Conservation (phyloP, 1,284 basidiomycete species). For the Rhodotorula sp. region DNA sequence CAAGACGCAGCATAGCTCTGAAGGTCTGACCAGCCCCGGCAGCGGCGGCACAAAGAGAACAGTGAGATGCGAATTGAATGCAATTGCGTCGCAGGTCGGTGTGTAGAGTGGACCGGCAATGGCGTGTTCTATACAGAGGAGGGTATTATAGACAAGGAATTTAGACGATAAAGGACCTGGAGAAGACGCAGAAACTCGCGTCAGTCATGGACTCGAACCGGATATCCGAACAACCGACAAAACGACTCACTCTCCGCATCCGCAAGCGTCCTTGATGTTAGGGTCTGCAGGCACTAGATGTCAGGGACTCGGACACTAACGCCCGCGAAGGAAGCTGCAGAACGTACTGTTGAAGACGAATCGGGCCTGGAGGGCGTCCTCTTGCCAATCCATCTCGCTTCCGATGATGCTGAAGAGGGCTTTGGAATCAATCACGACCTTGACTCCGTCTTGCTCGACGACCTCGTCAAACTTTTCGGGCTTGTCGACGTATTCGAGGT, state of each 20-base stretch:
- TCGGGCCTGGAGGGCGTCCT: slow-evolving; percentile 85
- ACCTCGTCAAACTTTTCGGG: slow-evolving; percentile 94
- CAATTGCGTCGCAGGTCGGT: too few relatives aligned
- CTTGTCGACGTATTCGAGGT: slow-evolving; percentile 91
- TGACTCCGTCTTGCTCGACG: slow-evolving; percentile 92
- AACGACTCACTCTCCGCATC: slow-evolving; percentile 72
- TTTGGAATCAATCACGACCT: slow-evolving; percentile 93
- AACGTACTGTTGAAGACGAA: slow-evolving; percentile 85
- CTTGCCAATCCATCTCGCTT: slow-evolving; percentile 98
- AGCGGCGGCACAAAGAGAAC: too few relatives aligned
- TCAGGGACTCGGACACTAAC: not conserved
- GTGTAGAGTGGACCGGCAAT: too few relatives aligned
- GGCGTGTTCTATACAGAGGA: not conserved
- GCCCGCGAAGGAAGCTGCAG: slow-evolving; percentile 43
- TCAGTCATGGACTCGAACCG: not conserved
- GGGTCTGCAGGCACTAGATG: slow-evolving; percentile 44
- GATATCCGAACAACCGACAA: not conserved
- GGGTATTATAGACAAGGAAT: slow-evolving; percentile 1
- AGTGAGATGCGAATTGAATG: too few relatives aligned
- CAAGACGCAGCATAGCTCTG: too few relatives aligned
- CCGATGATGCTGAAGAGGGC: slow-evolving; percentile 98
- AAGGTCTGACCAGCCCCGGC: too few relatives aligned
- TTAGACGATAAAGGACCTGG: slow-evolving; percentile 37
- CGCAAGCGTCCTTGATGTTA: slow-evolving; percentile 77
- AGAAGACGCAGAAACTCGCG: not conserved